phyloP scores from a whole-genome alignment of 495 filamentous ascomycete genomes.

The Lepraria neglecta region DNA sequence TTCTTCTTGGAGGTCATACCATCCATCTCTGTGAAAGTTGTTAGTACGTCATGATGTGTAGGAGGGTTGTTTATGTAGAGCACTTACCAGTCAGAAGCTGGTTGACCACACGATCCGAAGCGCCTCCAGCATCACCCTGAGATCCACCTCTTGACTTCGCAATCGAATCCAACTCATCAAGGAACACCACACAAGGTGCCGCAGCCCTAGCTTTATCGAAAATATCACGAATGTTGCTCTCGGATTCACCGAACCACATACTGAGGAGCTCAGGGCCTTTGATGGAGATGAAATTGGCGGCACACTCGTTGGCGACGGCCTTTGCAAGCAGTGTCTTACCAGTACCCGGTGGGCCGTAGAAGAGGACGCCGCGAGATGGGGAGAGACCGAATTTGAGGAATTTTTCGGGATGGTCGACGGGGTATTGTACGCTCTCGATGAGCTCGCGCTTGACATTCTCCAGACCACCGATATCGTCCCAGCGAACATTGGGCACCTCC shows the following conservation, averaged over 20 bases:
- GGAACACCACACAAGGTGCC: constrained; percentile 97
- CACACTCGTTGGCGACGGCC: constrained; percentile 97
- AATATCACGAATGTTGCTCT: constrained; percentile 99
- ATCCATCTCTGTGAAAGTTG: constrained; percentile 73
- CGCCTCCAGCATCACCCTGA: constrained; percentile 92
- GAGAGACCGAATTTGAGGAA: constrained; percentile 99
- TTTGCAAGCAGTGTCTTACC: constrained; percentile 99
- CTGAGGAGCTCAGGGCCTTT: constrained; percentile 97
- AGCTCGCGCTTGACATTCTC: constrained; percentile 99
- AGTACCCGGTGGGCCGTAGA: constrained; percentile 97
- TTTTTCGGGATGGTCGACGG: constrained; percentile 98
- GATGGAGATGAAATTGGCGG: constrained; percentile 98
- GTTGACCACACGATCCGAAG: constrained; percentile 98
- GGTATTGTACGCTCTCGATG: constrained; percentile 98
- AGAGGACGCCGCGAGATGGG: constrained; percentile 95
- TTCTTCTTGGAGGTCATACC: constrained; percentile 99
- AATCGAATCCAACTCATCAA: constrained; percentile 97
- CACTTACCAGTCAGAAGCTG: constrained; percentile 91
- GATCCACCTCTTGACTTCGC: constrained; percentile 99
- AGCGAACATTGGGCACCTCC: constrained; percentile 97
- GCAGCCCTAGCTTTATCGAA: constrained; percentile 99
- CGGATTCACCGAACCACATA: constrained; percentile 99
- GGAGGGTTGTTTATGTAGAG: constrained; percentile 1
- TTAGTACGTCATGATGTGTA: constrained; percentile 38
- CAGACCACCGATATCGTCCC: constrained; percentile 98